Conservation (phyloP, 768 basidiomycete genomes). For the Podaxis mareebaensis region DNA sequence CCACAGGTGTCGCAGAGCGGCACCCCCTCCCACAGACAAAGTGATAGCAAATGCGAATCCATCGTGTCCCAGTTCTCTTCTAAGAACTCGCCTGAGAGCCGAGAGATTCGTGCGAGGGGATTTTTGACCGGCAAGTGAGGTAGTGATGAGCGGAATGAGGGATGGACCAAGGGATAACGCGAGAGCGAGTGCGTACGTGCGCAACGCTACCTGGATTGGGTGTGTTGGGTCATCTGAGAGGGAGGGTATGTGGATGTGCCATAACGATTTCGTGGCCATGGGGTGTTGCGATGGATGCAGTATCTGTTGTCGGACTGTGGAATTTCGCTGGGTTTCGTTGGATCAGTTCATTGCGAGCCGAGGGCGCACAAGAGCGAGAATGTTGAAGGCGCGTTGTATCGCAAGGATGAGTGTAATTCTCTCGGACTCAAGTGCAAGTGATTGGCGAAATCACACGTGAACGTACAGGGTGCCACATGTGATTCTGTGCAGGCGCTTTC, state of each 20-base stretch:
- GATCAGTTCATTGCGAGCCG: background rate
- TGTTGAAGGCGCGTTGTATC: background rate
- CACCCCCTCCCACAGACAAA: conserved; percentile 64
- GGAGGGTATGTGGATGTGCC: conserved; percentile 25
- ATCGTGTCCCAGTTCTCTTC: conserved; percentile 56
- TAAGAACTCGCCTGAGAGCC: conserved; percentile 41
- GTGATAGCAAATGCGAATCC: conserved; percentile 75
- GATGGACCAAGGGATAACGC: conserved; percentile 69
- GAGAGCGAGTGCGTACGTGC: conserved; percentile 68
- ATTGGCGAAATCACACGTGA: background rate
- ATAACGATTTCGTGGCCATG: conserved; percentile 12
- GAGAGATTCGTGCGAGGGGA: conserved; percentile 24
- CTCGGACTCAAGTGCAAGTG: background rate
- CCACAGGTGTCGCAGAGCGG: conserved; percentile 51
- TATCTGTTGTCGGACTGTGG: background rate
- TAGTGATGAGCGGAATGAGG: conserved; percentile 51
- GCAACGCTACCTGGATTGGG: conserved; percentile 57
- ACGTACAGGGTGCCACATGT: background rate
- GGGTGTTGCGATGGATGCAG: background rate
- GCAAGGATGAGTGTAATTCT: background rate
- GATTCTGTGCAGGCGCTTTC: background rate
- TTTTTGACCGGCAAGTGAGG: conserved; percentile 19
- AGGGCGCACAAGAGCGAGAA: no score
- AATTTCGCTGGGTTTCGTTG: background rate
- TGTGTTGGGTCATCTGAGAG: conserved; percentile 44